A percentile compares a stretch with the other conserved stretches of the same genome.
Conservation (phyloP, 208 protist genomes). For the Trypanosoma conorhini region DNA sequence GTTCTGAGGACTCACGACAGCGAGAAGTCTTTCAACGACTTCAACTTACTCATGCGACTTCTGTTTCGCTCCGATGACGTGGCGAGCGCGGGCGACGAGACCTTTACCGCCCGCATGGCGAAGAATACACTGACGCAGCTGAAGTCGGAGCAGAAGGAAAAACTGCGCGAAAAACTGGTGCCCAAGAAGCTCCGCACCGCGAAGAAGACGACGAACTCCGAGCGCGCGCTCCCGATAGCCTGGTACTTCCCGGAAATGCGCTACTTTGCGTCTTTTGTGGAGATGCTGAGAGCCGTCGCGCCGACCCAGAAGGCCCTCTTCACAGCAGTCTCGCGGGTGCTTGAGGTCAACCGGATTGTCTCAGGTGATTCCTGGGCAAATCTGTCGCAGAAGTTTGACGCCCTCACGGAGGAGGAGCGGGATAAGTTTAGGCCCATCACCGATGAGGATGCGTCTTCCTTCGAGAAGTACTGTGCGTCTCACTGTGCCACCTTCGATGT, state of each 20-base stretch:
- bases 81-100: slow-evolving; percentile 43
- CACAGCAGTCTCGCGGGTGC: slow-evolving; percentile 33
- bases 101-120: slow-evolving; percentile 49
- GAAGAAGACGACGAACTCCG: slow-evolving; percentile 7
- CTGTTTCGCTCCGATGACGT: slow-evolving; percentile 40
- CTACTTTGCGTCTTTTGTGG: slow-evolving; percentile 75
- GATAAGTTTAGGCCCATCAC: slow-evolving; percentile 70
- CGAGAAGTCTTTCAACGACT: slow-evolving; percentile 53
- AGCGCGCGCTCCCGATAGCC: background rate
- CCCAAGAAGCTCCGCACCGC: slow-evolving; percentile 11
- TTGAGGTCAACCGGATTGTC: slow-evolving; percentile 27
- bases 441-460: slow-evolving; percentile 49
- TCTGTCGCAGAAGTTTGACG: slow-evolving; percentile 38
- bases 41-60: slow-evolving; percentile 73
- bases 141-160: slow-evolving; percentile 26
- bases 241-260: slow-evolving; percentile 61
- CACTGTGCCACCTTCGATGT: slow-evolving; percentile 50
- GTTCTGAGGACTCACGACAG: slow-evolving; percentile 27
- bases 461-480: slow-evolving; percentile 70
- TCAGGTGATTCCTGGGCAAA: slow-evolving; percentile 24
- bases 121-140: slow-evolving; percentile 52
- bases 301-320: slow-evolving; percentile 62
- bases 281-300: slow-evolving; percentile 74
- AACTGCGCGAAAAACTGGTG: slow-evolving; percentile 36
- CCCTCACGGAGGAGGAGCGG: slow-evolving; percentile 33